A percentile compares a stretch with the other conserved stretches of the same genome.
These are phyloP conservation scores for Scalesia atractyloides DNA, from an alignment of 129 eudicot species.

Conservation along the genomic window DNA sequence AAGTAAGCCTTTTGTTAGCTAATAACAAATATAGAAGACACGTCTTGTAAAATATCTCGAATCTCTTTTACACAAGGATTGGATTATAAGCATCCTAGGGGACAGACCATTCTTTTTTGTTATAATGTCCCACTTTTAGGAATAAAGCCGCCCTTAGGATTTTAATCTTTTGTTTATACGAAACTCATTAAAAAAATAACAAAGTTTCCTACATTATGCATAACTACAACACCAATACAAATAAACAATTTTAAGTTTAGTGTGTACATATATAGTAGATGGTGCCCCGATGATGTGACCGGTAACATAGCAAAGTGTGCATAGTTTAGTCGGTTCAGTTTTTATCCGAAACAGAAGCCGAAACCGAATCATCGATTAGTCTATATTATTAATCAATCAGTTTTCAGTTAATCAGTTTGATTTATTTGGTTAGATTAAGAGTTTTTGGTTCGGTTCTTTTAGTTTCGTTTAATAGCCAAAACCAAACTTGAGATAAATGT, in stretches of 20 bases:
- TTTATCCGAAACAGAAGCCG: too few relatives aligned
- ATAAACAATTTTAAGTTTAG: background rate
- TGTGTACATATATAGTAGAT: too few relatives aligned
- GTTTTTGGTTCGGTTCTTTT: too few relatives aligned
- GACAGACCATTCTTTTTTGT: constrained; percentile 44
- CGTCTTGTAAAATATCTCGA: constrained; percentile 29
- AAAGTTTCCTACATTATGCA: background rate
- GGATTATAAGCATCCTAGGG: constrained; percentile 28
- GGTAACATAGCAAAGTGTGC: too few relatives aligned
- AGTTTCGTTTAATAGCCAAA: too few relatives aligned
- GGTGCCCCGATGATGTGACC: too few relatives aligned
- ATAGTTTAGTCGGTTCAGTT: too few relatives aligned
- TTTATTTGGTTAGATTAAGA: too few relatives aligned
- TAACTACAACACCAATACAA: background rate
- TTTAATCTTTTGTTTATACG: constrained; percentile 21
- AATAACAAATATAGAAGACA: background rate
- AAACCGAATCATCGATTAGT: too few relatives aligned
- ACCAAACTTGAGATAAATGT: too few relatives aligned
- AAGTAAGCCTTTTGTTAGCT: constrained; percentile 6
- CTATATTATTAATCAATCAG: too few relatives aligned
- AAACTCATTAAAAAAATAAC: background rate
- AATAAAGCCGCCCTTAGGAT: constrained; percentile 44
- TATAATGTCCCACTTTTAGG: constrained; percentile 33
- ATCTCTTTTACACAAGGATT: constrained; percentile 7
- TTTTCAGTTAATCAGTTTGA: too few relatives aligned